Base-by-base conservation (phyloP, 305 asterid genomes). In the Fraxinus velutina region DNA sequence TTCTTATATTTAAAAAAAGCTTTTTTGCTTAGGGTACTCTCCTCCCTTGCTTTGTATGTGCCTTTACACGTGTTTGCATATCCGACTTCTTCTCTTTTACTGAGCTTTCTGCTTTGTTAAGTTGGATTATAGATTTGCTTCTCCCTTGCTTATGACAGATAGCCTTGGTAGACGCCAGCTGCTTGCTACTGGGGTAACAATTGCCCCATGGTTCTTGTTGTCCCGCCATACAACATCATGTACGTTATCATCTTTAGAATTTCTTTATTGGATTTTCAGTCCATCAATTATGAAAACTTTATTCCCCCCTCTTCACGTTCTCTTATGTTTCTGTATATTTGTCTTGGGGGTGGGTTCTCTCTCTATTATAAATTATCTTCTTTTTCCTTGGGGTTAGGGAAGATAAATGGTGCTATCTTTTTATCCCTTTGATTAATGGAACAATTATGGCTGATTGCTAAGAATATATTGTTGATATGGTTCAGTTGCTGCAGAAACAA, bases 401-500 rank as follows among this genome's bases (percentile, higher is more conserved):
- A 77, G 27, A 47, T 47, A 47, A 19, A 55, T 6, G 10, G 21
- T 21, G 27, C 21, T 4, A 50, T n/a, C 62, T 62, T 68, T 73
- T 77, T 21, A 4, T 60, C 4, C 66, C 21, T 60, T 78, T 64
- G 68, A 78, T 80, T 84, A 78, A 39, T 83, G 47, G 73, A 73
- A 29, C 39, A 70, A 47, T 73, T 22, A 75, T 50, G 85, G 81
- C 89, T 86, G 91, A 85, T 68, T 81, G 89, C 92, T 87, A 87
- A 90, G 88, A 85, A 73, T 85, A 85, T 86, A 80, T 84, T 39
- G 80, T 90, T 91, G 91, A 86, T 89, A 79, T 92, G 90, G 86
- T 86, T 93, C 97, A 95, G 98, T 93, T 88, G 98, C 98, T 89
- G 96, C 97, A 89, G 98, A 92, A 92, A 64, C 85, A 80, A 92